A percentile compares a stretch with the other conserved stretches of the same genome.
Conservation (phyloP, 108 stramenopile species). For the Bacterosira constricta region DNA sequence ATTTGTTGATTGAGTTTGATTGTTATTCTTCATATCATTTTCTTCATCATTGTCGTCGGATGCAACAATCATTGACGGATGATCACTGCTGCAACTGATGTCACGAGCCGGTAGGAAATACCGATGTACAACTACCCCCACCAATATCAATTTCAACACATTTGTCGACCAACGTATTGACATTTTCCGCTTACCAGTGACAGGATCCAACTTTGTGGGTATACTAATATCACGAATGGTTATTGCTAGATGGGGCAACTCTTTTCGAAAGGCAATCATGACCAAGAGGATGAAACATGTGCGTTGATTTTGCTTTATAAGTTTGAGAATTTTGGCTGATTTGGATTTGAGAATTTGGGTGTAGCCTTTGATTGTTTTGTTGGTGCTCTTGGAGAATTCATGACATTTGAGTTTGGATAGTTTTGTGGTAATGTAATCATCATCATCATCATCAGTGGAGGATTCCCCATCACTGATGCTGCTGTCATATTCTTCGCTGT, state of each 20-base stretch:
- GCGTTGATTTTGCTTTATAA: slow-evolving; percentile 33
- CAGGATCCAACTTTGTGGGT: neutral
- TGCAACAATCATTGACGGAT: neutral
- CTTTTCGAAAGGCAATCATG: slow-evolving; percentile 68
- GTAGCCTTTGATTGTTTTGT: neutral
- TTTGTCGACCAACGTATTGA: slow-evolving; percentile 37
- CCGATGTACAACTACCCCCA: slow-evolving; percentile 50
- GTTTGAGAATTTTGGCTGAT: slow-evolving; percentile 5
- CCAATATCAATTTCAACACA: slow-evolving; percentile 60
- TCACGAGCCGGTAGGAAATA: slow-evolving; percentile 10
- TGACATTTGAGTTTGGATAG: neutral
- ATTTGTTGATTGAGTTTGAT: neutral
- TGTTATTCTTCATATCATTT: neutral
- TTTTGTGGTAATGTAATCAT: neutral
- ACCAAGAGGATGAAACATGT: slow-evolving; percentile 47
- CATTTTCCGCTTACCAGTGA: slow-evolving; percentile 21
- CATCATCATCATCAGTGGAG: neutral
- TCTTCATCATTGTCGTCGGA: neutral
- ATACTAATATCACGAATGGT: slow-evolving; percentile 1
- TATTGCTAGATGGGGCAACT: slow-evolving; percentile 41
- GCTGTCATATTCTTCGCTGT: neutral
- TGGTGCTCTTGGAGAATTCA: neutral
- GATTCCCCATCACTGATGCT: neutral
- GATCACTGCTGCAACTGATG: neutral
- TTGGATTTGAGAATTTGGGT: slow-evolving; percentile 1